These are phyloP conservation scores for Acacia pycnantha DNA, from an alignment of 331 rosid species.

Conservation along the genomic window DNA sequence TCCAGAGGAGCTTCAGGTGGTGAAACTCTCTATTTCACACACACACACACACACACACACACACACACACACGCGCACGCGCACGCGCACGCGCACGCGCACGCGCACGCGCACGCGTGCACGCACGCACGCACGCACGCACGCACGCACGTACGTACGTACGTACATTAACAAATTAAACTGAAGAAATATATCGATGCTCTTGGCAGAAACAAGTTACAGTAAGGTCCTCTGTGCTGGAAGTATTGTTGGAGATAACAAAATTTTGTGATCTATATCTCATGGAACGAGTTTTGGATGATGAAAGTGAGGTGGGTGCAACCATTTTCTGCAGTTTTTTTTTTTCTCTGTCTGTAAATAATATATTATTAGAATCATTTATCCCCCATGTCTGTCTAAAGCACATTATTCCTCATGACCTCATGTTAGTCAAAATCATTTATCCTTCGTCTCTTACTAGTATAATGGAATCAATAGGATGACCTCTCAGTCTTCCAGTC, in stretches of 20 bases:
- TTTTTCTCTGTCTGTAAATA: neutral
- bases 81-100: too few species aligned
- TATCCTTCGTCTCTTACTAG: neutral
- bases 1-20: constrained; percentile 84
- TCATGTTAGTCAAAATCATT: neutral
- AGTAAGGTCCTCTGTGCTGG: constrained; percentile 67
- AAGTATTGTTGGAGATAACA: constrained; percentile 71
- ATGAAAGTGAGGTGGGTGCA: constrained; percentile 67
- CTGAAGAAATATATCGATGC: constrained; percentile 19
- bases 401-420: neutral
- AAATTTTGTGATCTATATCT: constrained; percentile 80
- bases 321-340: neutral
- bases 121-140: too few species aligned
- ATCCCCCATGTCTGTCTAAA: neutral
- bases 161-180: neutral
- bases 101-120: too few species aligned
- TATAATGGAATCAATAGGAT: constrained; percentile 1
- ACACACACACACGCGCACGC: too few species aligned
- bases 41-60: neutral
- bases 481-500: neutral
- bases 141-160: too few species aligned
- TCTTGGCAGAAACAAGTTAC: constrained; percentile 72
- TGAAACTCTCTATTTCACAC: constrained; percentile 12
- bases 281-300: constrained; percentile 84
- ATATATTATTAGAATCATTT: neutral